These are phyloP conservation scores for Kuraishia capsulata DNA, from an alignment of 805 yeast genomes.

Conservation along the genomic window DNA sequence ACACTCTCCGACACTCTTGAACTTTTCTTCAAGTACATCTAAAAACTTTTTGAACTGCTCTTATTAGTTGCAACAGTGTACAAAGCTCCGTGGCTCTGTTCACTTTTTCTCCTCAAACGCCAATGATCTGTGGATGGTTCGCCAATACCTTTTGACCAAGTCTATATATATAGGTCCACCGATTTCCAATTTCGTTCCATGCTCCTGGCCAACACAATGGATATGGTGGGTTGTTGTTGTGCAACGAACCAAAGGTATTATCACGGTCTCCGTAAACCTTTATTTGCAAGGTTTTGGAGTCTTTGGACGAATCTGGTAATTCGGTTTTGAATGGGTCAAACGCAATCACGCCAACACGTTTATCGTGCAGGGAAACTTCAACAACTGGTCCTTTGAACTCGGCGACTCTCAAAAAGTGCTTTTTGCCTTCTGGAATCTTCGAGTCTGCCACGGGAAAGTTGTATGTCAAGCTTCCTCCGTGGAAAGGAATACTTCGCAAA, in stretches of 20 bases:
- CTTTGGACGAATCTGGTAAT: no score
- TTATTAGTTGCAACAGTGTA: no score
- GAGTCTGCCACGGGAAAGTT: constrained; percentile 3
- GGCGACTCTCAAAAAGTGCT: constrained; percentile 1
- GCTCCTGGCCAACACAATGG: not conserved
- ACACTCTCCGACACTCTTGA: no score
- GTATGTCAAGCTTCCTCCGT: constrained; percentile 5
- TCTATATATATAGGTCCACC: not conserved
- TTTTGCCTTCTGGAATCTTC: not conserved
- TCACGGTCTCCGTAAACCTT: not conserved
- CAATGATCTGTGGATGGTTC: not conserved
- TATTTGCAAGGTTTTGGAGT: not conserved
- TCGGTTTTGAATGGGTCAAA: no score
- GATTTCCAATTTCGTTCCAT: not conserved
- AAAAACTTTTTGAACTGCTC: no score
- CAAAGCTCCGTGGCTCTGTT: no score
- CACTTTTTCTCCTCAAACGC: no score
- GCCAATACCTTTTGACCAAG: not conserved
- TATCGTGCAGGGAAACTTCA: no score
- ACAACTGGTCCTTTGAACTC: constrained; percentile 5
- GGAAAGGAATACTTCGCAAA: constrained; percentile 6
- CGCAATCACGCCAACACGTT: no score
- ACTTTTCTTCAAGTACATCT: no score
- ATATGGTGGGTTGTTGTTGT: not conserved
- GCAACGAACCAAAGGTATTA: not conserved